Conservation (phyloP, 2,329 filamentous ascomycete genomes). For the Talaromyces atroroseus region DNA sequence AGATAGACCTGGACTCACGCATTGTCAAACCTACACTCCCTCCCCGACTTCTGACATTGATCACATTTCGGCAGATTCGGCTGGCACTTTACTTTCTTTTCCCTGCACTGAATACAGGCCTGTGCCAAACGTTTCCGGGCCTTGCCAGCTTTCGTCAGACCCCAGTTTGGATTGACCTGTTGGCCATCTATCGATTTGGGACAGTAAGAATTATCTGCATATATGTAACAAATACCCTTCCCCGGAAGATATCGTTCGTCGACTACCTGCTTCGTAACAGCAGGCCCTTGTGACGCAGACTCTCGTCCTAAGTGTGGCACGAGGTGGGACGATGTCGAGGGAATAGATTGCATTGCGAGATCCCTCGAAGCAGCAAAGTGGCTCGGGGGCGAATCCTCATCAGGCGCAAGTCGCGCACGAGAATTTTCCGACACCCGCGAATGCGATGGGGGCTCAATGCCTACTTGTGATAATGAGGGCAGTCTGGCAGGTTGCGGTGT, state of each 20-base stretch:
- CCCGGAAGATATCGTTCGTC: slow-evolving; percentile 54
- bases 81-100: slow-evolving; percentile 98
- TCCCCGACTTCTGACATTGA: slow-evolving; percentile 87
- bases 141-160: slow-evolving; percentile 89
- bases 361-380: background rate
- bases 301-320: slow-evolving; percentile 5
- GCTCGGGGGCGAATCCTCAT: background rate
- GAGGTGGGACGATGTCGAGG: background rate
- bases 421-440: background rate
- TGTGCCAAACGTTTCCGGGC: slow-evolving; percentile 85
- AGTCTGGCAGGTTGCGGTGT: slow-evolving; percentile 14
- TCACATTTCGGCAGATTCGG: slow-evolving; percentile 81
- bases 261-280: slow-evolving; percentile 31
- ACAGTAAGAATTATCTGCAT: slow-evolving; percentile 78
- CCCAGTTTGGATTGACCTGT: slow-evolving; percentile 84
- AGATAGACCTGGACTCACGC: slow-evolving; percentile 56
- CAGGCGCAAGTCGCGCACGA: background rate
- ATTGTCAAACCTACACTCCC: slow-evolving; percentile 77
- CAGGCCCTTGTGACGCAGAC: slow-evolving; percentile 16
- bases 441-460: slow-evolving; percentile 16
- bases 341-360: slow-evolving; percentile 1
- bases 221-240: slow-evolving; percentile 77
- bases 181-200: slow-evolving; percentile 81
- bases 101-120: slow-evolving; percentile 85
- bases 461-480: slow-evolving; percentile 28